Base-by-base conservation (phyloP, 163 green algal species). In the Chlamydomonas reinhardtii region DNA sequence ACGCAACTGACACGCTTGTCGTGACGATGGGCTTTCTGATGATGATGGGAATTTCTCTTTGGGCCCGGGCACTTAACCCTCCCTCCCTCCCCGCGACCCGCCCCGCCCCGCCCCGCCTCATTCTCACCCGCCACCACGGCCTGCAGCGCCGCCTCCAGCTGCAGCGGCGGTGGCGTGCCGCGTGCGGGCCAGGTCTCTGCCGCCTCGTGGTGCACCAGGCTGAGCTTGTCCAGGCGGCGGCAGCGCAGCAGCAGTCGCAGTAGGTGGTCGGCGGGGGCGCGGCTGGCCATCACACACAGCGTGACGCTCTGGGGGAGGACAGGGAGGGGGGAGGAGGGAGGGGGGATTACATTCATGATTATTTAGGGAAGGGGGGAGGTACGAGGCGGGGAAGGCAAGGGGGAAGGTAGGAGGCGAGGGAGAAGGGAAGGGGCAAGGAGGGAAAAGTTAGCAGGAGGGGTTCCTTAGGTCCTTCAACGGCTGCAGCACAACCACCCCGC, bases 191-290 rank as follows among this genome's bases (percentile, higher is more conserved):
- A 76, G n/a, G 35, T 29, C 9, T 48, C 31, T 48, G 71, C 76
- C 2, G 77, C 65, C 66, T 85, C 77, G 77, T 85, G 77, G 66
- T 85, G 77, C 66, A 85, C 77, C 65, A 85, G 77, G 14, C 37
- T 69, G 31, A 85, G 77, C 77, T 85, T 85, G 24, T 56, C 48
- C 65, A 85, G 77, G 29, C 66, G 77, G 4, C 77, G 65, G 65
- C 77, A 85, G 65, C 77, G 77, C 77, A 85, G 77, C 65, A 85
- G 77, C 77, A 85, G 43, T 2, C 77, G 77, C 77, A 85, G 65
- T 22, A 85, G n/a, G 77, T 85, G 77, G 66, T 85, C 77, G 43
- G 77, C 77, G 65, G 77, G 77, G 4, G 77, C 77, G 39, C 52
- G 77, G 48, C 20, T 56, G 77, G 77, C 77, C 77, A 85, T 85